phyloP scores from a whole-genome alignment of 1,284 basidiomycete genomes.

The Chiua sp. region DNA sequence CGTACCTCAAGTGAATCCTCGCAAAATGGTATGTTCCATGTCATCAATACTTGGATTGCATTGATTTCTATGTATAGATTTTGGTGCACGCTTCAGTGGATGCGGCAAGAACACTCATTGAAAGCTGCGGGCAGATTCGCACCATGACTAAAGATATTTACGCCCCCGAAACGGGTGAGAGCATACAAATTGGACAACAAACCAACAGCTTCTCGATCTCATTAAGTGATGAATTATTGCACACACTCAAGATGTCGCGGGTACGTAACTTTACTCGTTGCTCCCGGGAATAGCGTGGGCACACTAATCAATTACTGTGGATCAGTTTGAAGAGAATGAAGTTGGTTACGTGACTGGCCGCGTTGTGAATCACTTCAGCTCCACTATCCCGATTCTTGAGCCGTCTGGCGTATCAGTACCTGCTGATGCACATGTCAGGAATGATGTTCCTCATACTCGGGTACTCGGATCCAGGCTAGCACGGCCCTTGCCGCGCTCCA shows the following conservation, averaged over 20 bases:
- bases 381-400: constrained; percentile 74
- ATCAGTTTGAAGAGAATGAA: constrained; percentile 96
- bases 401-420: constrained; percentile 47
- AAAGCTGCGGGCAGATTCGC: constrained; percentile 81
- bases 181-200: constrained; percentile 92
- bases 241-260: constrained; percentile 85
- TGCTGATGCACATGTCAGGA: constrained; percentile 30
- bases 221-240: constrained; percentile 87
- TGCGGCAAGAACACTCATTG: constrained; percentile 75
- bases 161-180: constrained; percentile 76
- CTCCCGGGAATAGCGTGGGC: background rate
- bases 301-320: constrained; percentile 13
- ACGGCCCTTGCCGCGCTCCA: constrained; percentile 76
- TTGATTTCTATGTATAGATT: constrained; percentile 59
- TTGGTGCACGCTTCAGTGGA: constrained; percentile 79
- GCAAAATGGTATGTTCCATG: constrained; percentile 76
- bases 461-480: constrained; percentile 66
- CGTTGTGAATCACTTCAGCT: constrained; percentile 82
- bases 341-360: constrained; percentile 91
- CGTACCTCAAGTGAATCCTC: constrained; percentile 94
- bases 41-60: constrained; percentile 7
- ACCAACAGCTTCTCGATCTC: constrained; percentile 95
- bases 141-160: constrained; percentile 92
- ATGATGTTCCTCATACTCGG: constrained; percentile 40
- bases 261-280: constrained; percentile 50